Evolutionary conservation across 352 stramenopile species (phyloP).

Genomic region (Pythium volutum): DNA sequence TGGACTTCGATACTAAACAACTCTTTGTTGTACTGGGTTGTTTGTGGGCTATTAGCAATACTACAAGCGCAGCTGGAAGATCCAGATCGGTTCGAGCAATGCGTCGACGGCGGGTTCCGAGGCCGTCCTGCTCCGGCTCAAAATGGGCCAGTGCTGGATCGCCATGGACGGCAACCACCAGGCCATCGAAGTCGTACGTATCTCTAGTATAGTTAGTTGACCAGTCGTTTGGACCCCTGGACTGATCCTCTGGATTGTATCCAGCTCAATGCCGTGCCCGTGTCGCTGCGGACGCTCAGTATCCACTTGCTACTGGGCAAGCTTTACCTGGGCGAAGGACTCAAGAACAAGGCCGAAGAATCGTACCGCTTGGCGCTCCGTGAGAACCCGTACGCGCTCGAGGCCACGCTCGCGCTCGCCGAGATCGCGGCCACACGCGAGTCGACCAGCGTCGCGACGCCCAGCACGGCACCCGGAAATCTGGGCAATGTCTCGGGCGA

Average conservation of each 20-base stretch:
- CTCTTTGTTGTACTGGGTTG: no score
- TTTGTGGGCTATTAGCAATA: slow-evolving; percentile 37
- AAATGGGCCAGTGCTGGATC: slow-evolving; percentile 72
- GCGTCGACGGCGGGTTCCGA: slow-evolving; percentile 16
- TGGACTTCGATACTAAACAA: no score
- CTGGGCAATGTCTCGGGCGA: slow-evolving; percentile 24
- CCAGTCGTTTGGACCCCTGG: neutral
- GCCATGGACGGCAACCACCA: slow-evolving; percentile 50
- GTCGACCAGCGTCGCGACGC: slow-evolving; percentile 18
- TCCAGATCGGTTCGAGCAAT: slow-evolving; percentile 22
- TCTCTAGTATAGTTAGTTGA: no score
- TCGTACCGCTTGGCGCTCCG: slow-evolving; percentile 47
- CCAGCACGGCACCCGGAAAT: neutral
- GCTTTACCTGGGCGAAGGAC: slow-evolving; percentile 55
- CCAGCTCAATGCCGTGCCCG: slow-evolving; percentile 56
- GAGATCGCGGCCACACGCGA: slow-evolving; percentile 52
- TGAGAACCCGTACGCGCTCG: slow-evolving; percentile 75
- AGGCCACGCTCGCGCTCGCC: slow-evolving; percentile 69
- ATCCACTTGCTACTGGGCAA: slow-evolving; percentile 70
- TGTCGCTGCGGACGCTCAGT: slow-evolving; percentile 36
- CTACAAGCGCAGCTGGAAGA: slow-evolving; percentile 47
- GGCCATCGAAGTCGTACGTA: slow-evolving; percentile 57
- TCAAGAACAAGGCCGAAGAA: slow-evolving; percentile 64
- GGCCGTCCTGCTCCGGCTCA: slow-evolving; percentile 36
- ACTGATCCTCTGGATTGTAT: neutral